A percentile compares a stretch with the other conserved stretches of the same genome.
These are phyloP conservation scores for Populus trichocarpa DNA, from an alignment of 441 rosid genomes.

Conservation along the genomic window DNA sequence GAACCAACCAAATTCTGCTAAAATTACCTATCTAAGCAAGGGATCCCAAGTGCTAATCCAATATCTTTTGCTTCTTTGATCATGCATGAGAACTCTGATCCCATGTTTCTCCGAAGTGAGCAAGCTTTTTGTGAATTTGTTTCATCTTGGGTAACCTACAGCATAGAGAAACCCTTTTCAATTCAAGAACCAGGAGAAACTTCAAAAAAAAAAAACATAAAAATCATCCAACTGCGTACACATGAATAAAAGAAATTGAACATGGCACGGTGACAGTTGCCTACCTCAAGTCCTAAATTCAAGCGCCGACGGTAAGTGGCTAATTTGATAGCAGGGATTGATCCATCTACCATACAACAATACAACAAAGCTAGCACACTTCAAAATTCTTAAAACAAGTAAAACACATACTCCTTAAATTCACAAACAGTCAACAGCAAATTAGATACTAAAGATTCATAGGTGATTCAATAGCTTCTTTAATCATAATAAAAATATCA, in stretches of 20 bases:
- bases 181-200: background rate
- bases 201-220: background rate
- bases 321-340: conserved; percentile 86
- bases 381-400: background rate
- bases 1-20: background rate
- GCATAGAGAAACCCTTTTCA: conserved; percentile 7
- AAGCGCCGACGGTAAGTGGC: conserved; percentile 72
- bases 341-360: conserved; percentile 54
- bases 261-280: conserved; percentile 5
- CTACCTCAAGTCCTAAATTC: conserved; percentile 56
- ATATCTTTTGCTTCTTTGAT: conserved; percentile 75
- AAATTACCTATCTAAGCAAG: conserved; percentile 87
- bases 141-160: conserved; percentile 51
- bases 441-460: background rate
- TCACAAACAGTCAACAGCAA: background rate
- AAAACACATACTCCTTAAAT: background rate
- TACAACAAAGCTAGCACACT: background rate
- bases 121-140: conserved; percentile 36
- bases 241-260: background rate
- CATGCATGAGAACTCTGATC: conserved; percentile 86
- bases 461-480: background rate
- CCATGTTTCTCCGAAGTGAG: conserved; percentile 79
- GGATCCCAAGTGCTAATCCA: conserved; percentile 76
- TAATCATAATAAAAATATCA: background rate
- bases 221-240: background rate